Evolutionary conservation across 345 rosid genomes (phyloP).

Genomic region (Psidium friedrichsthalianum): DNA sequence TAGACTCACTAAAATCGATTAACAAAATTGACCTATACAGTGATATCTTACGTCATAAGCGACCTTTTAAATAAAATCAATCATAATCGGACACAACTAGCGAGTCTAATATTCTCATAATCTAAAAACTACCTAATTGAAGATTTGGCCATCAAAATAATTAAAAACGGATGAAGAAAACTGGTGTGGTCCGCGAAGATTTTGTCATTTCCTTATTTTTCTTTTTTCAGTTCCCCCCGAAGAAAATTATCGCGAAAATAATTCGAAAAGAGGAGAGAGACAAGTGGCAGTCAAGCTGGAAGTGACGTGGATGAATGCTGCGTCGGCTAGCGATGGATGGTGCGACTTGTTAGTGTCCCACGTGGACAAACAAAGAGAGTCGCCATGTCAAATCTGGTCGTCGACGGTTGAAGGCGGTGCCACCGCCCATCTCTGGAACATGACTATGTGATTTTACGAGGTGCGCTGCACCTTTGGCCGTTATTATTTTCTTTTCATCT

Average conservation of each 20-base stretch:
- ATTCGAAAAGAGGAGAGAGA: not conserved
- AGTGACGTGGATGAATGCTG: not conserved
- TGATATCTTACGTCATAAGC: not conserved
- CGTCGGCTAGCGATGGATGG: not conserved
- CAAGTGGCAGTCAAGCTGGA: not conserved
- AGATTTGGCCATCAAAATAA: not conserved
- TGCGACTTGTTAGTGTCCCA: not conserved
- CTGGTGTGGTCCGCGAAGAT: not conserved
- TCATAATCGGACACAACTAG: not conserved
- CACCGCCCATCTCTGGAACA: not conserved
- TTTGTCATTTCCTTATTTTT: not conserved
- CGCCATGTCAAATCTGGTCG: not conserved
- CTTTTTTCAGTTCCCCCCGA: not conserved
- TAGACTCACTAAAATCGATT: not conserved
- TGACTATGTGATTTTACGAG: not conserved
- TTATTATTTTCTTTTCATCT: not conserved
- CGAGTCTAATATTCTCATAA: not conserved
- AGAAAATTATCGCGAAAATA: not conserved
- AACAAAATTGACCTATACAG: not conserved
- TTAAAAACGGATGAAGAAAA: rapidly evolving
- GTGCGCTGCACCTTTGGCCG: not conserved
- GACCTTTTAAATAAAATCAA: not conserved
- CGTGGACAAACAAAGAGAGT: not conserved
- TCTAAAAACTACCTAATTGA: not conserved
- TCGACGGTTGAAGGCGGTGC: not conserved